These are phyloP conservation scores for Zymoseptoria ardabiliae DNA, from an alignment of 2,329 filamentous ascomycete genomes.

Conservation along the genomic window DNA sequence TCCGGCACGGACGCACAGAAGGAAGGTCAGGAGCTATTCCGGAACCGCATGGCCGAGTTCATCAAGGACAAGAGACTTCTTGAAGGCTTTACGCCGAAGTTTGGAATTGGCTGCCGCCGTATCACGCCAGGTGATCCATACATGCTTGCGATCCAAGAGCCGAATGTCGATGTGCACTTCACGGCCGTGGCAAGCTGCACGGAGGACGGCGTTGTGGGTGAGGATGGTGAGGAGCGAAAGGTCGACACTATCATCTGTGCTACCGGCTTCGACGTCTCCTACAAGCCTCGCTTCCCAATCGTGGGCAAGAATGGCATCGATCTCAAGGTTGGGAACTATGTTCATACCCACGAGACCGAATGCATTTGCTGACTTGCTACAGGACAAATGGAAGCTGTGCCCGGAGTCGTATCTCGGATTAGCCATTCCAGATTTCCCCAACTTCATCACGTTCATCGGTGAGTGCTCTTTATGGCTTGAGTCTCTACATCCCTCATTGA, in stretches of 20 bases:
- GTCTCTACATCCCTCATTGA: background rate
- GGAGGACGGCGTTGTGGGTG: conserved; percentile 39
- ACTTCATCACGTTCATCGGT: conserved; percentile 35
- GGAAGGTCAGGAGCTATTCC: conserved; percentile 32
- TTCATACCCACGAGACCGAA: background rate
- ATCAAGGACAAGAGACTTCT: conserved; percentile 46
- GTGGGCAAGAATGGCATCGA: conserved; percentile 36
- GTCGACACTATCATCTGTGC: conserved; percentile 41
- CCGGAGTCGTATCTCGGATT: conserved; percentile 38
- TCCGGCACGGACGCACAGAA: conserved; percentile 36
- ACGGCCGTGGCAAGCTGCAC: conserved; percentile 40
- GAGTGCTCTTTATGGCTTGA: background rate
- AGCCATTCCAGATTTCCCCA: conserved; percentile 37
- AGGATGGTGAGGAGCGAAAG: conserved; percentile 35
- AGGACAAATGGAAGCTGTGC: conserved; percentile 32
- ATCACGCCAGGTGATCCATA: conserved; percentile 46
- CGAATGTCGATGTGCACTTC: conserved; percentile 46
- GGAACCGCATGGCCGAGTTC: conserved; percentile 41
- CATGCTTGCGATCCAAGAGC: conserved; percentile 44
- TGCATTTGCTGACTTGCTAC: background rate
- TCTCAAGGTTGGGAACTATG: conserved; percentile 19
- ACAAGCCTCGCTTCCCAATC: conserved; percentile 37
- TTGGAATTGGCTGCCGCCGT: conserved; percentile 40
- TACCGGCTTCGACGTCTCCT: conserved; percentile 41
- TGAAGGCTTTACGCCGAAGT: conserved; percentile 42